Evolutionary conservation across 257 asterid species (phyloP).

Genomic region (Buddleja alternifolia): DNA sequence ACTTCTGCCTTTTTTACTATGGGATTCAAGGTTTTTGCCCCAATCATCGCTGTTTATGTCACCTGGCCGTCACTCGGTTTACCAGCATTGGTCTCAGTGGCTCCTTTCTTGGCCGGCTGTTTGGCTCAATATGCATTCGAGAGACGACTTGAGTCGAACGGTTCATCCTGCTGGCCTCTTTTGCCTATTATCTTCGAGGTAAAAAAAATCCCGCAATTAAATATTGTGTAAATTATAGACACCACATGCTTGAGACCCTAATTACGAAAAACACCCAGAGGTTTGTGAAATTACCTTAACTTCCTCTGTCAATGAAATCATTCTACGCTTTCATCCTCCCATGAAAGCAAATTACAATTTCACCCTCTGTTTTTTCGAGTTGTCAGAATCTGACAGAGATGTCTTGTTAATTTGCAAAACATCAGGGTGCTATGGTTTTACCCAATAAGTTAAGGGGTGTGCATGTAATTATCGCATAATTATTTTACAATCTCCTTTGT

Average conservation of each 20-base stretch:
- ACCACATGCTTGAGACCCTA: neutral
- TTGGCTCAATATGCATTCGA: constrained; percentile 69
- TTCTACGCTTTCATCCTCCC: too few relatives aligned
- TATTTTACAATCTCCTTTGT: constrained; percentile 1
- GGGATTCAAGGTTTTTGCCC: constrained; percentile 81
- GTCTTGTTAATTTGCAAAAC: too few relatives aligned
- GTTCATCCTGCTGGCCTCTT: constrained; percentile 92
- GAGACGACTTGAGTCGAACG: constrained; percentile 46
- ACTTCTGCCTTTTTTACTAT: constrained; percentile 57
- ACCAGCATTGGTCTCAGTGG: constrained; percentile 70
- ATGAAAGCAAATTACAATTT: too few relatives aligned
- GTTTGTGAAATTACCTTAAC: too few relatives aligned
- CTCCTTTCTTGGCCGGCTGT: constrained; percentile 69
- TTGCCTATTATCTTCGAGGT: constrained; percentile 92
- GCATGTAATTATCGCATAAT: too few relatives aligned
- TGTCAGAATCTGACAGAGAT: too few relatives aligned
- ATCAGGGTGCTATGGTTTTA: too few relatives aligned
- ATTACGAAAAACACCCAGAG: neutral
- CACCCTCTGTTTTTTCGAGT: too few relatives aligned
- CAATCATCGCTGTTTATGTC: constrained; percentile 66
- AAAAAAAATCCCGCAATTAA: constrained; percentile 8
- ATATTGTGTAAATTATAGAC: neutral
- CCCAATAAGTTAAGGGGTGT: too few relatives aligned
- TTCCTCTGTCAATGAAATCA: too few relatives aligned
- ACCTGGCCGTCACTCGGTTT: constrained; percentile 81